phyloP scores from a whole-genome alignment of 805 yeast species.

The Kuraishia piskuri region DNA sequence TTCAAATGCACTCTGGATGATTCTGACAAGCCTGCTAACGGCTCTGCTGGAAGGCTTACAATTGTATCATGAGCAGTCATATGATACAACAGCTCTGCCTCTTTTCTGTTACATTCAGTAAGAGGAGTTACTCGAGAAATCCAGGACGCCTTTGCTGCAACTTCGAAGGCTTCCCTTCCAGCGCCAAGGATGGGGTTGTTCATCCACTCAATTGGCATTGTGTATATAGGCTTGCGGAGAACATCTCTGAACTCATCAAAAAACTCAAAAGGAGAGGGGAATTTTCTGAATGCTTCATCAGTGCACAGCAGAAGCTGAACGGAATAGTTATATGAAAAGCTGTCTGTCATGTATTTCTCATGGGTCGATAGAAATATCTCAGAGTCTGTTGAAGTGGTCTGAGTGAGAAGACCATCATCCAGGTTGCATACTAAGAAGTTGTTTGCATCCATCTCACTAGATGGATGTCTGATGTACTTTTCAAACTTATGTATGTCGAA shows the following conservation, averaged over 20 bases:
- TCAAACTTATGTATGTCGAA: conserved; percentile 3
- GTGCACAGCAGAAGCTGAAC: conserved; percentile 28
- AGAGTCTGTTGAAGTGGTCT: not conserved
- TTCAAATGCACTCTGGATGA: not conserved
- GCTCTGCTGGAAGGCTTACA: not conserved
- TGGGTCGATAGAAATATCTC: not conserved
- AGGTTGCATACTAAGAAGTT: conserved; percentile 3
- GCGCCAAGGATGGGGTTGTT: conserved; percentile 34
- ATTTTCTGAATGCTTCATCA: conserved; percentile 16
- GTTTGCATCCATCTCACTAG: conserved; percentile 2
- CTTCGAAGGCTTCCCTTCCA: conserved; percentile 26
- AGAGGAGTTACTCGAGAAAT: conserved; percentile 16
- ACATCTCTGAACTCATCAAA: conserved; percentile 21
- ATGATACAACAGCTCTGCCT: conserved; percentile 1
- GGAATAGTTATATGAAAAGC: conserved; percentile 32
- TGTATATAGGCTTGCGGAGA: conserved; percentile 25
- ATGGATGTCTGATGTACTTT: conserved; percentile 6
- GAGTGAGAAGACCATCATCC: not conserved
- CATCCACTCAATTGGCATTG: conserved; percentile 26
- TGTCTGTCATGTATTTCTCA: conserved; percentile 4
- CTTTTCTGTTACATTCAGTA: not conserved
- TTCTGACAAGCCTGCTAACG: not conserved
- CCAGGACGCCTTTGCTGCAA: conserved; percentile 28
- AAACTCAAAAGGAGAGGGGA: conserved; percentile 34
- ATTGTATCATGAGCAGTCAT: not conserved